Evolutionary conservation across 768 basidiomycete genomes (phyloP).

Genomic region (Lactarius akahatsu): DNA sequence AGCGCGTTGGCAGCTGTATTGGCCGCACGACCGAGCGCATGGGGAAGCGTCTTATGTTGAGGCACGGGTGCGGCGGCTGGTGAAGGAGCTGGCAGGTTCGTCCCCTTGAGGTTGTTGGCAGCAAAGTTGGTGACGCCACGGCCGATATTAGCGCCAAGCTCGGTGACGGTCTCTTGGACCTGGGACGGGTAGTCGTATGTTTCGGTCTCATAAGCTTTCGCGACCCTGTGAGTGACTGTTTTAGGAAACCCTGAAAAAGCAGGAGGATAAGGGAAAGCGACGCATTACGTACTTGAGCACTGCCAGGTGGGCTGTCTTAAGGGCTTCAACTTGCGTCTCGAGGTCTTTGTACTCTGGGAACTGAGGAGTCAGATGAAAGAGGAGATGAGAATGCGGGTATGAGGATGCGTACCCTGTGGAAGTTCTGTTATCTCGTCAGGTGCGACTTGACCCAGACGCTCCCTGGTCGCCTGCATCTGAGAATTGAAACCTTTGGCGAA

Average conservation of each 20-base stretch:
- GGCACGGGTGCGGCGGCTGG: conserved; percentile 53
- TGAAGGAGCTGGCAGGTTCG: conserved; percentile 75
- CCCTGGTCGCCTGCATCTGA: conserved; percentile 81
- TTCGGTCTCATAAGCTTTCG: conserved; percentile 86
- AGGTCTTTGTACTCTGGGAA: conserved; percentile 90
- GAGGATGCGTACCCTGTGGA: conserved; percentile 60
- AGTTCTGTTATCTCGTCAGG: conserved; percentile 94
- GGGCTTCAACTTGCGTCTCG: conserved; percentile 91
- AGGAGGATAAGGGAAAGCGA: not conserved
- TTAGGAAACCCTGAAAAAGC: conserved; percentile 6
- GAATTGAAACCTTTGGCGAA: conserved; percentile 77
- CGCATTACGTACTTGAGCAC: conserved; percentile 65
- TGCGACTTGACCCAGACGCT: conserved; percentile 85
- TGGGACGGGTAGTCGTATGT: conserved; percentile 89
- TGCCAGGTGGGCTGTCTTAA: conserved; percentile 71
- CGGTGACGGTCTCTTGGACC: conserved; percentile 77
- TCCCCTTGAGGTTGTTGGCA: conserved; percentile 84
- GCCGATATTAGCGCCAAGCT: conserved; percentile 68
- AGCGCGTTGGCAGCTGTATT: conserved; percentile 54
- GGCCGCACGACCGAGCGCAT: conserved; percentile 86
- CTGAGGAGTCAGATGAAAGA: not conserved
- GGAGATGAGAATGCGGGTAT: not conserved
- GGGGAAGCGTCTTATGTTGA: conserved; percentile 95
- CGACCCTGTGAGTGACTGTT: conserved; percentile 54
- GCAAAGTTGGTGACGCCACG: conserved; percentile 81